Evolutionary conservation across 148 eudicot genomes (phyloP).

Genomic region (Pharnaceum exiguum): DNA sequence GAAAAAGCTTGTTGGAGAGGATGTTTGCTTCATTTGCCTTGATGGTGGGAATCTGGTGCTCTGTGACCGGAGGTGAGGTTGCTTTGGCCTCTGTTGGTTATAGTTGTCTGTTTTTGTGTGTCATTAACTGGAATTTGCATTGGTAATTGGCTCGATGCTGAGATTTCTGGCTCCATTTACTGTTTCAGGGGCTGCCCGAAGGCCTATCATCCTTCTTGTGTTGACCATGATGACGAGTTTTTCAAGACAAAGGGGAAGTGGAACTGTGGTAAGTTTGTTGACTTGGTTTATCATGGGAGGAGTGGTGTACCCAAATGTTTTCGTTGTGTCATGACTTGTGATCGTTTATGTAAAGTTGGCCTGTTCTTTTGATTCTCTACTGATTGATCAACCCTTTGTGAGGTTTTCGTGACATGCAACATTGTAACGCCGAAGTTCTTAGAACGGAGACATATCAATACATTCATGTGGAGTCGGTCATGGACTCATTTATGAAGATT

Average conservation of each 20-base stretch:
- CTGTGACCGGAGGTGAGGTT: constrained; percentile 76
- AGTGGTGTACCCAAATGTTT: background rate
- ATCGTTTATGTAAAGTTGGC: too few relatives aligned
- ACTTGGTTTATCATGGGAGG: background rate
- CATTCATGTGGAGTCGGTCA: too few relatives aligned
- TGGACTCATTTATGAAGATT: too few relatives aligned
- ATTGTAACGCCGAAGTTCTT: too few relatives aligned
- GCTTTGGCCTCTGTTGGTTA: background rate
- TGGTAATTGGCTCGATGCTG: background rate
- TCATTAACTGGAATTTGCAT: background rate
- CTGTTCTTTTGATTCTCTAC: too few relatives aligned
- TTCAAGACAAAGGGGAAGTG: constrained; percentile 80
- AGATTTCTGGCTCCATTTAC: constrained; percentile 1
- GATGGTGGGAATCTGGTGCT: constrained; percentile 94
- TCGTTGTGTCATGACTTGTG: background rate
- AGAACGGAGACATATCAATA: too few relatives aligned
- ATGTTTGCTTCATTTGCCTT: constrained; percentile 93
- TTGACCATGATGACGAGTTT: constrained; percentile 76
- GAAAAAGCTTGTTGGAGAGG: constrained; percentile 60
- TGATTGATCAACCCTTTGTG: too few relatives aligned
- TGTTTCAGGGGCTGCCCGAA: constrained; percentile 78
- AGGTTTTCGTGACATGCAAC: too few relatives aligned
- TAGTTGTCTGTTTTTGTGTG: background rate
- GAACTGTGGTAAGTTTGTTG: constrained; percentile 68
- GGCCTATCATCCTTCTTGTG: constrained; percentile 95